Conservation (phyloP, 306 rosid genomes). For the Glycine latifolia region DNA sequence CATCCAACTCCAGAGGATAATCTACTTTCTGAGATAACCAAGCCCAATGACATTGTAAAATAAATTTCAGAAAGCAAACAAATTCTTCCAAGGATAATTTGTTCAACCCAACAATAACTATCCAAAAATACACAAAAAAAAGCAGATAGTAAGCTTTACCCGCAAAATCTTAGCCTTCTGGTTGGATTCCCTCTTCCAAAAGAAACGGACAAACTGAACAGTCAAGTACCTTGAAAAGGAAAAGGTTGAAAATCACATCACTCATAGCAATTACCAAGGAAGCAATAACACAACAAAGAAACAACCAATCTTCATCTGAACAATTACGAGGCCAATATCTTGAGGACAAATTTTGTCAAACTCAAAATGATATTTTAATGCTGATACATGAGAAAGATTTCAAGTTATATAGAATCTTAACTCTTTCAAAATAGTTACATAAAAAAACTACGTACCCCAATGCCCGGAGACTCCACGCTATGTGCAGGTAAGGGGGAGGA, state of each 20-base stretch:
- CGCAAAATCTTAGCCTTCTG: slow-evolving; percentile 99
- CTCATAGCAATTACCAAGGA: slow-evolving; percentile 30
- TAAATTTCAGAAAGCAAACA: slow-evolving; percentile 30
- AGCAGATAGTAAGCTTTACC: slow-evolving; percentile 57
- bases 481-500: too few species aligned
- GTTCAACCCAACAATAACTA: background rate
- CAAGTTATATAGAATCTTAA: background rate
- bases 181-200: slow-evolving; percentile 99
- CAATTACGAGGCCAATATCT: slow-evolving; percentile 12
- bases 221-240: slow-evolving; percentile 79
- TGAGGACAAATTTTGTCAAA: slow-evolving; percentile 11
- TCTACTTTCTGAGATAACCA: slow-evolving; percentile 87
- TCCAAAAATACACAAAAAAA: background rate
- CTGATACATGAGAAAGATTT: slow-evolving; percentile 27
- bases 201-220: slow-evolving; percentile 95
- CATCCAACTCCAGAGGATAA: slow-evolving; percentile 93
- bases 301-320: slow-evolving; percentile 10
- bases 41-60: slow-evolving; percentile 36
- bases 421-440: background rate
- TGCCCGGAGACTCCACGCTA: too few species aligned
- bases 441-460: too few species aligned
- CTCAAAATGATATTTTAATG: background rate
- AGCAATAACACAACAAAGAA: slow-evolving; percentile 25
- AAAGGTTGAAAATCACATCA: slow-evolving; percentile 25
- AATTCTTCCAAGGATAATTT: background rate